Percentiles rank a stretch among this genome's conserved stretches.
phyloP scores from a whole-genome alignment of 2,329 filamentous ascomycete genomes.

The Pseudocercospora musae region DNA sequence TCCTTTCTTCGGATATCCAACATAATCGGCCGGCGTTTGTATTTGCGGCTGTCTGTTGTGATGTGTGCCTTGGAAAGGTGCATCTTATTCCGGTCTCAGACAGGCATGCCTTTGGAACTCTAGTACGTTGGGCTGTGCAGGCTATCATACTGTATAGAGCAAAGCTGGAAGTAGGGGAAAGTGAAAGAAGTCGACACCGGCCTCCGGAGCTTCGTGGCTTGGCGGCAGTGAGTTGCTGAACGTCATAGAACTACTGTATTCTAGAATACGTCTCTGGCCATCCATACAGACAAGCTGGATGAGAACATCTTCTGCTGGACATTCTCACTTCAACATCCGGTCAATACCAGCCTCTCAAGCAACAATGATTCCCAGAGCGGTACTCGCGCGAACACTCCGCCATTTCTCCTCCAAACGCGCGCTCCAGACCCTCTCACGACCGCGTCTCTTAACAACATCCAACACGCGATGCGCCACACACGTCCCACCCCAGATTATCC shows the following conservation, averaged over 20 bases:
- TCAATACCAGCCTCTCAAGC: neutral
- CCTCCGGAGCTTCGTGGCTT: neutral
- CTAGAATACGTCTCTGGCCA: too few relatives aligned
- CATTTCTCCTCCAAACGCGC: conserved; percentile 17
- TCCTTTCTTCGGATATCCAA: conserved; percentile 12
- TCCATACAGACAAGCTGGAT: neutral
- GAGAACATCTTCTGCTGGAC: neutral
- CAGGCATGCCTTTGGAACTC: neutral
- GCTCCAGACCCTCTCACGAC: conserved; percentile 20
- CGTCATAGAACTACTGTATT: too few relatives aligned
- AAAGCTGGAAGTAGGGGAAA: neutral
- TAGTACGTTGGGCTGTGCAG: neutral
- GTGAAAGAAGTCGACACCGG: neutral
- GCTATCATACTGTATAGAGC: too few relatives aligned
- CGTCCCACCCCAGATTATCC: conserved; percentile 22
- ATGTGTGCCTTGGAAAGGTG: neutral
- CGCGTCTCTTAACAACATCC: conserved; percentile 14
- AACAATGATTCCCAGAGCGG: conserved; percentile 23
- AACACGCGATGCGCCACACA: conserved; percentile 25
- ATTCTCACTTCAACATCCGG: neutral
- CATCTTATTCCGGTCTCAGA: conserved; percentile 3
- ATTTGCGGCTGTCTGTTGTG: neutral
- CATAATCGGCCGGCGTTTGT: conserved; percentile 8
- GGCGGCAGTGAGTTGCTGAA: neutral
- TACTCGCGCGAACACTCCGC: conserved; percentile 20